These are phyloP conservation scores for Stenogyne calaminthoides DNA, from an alignment of 305 asterid species.

Conservation along the genomic window DNA sequence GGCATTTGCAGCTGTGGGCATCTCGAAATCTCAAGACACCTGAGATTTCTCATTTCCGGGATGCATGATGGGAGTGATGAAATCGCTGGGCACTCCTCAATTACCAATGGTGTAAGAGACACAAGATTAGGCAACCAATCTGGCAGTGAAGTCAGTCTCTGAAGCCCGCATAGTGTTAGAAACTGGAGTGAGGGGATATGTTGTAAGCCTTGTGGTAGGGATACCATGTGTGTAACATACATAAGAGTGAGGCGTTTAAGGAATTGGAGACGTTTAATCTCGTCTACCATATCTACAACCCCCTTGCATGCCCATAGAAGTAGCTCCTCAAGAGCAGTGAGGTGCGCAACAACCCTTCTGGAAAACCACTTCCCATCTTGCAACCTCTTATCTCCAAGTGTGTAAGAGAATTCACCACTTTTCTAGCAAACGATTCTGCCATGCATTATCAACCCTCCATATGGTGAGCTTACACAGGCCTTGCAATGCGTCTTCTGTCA, in stretches of 20 bases:
- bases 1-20: slow-evolving; percentile 14
- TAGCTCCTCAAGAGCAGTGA: not conserved
- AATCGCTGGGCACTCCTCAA: not conserved
- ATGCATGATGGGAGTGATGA: slow-evolving; percentile 1
- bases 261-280: not conserved
- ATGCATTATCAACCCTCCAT: not conserved
- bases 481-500: not conserved
- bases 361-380: not conserved
- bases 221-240: not conserved
- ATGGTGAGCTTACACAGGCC: not conserved
- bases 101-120: not conserved
- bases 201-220: not conserved
- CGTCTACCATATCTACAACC: not conserved
- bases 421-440: not conserved
- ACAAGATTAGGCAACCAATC: slow-evolving; percentile 8
- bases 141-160: slow-evolving; percentile 20
- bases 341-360: not conserved
- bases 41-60: slow-evolving; percentile 5
- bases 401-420: not conserved
- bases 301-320: not conserved
- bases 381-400: not conserved
- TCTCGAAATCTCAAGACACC: no score
- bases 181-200: not conserved
- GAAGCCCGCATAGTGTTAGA: not conserved
- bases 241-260: not conserved